Conservation (phyloP, 2,329 filamentous ascomycete genomes). For the Penicillium sclerotiorum region DNA sequence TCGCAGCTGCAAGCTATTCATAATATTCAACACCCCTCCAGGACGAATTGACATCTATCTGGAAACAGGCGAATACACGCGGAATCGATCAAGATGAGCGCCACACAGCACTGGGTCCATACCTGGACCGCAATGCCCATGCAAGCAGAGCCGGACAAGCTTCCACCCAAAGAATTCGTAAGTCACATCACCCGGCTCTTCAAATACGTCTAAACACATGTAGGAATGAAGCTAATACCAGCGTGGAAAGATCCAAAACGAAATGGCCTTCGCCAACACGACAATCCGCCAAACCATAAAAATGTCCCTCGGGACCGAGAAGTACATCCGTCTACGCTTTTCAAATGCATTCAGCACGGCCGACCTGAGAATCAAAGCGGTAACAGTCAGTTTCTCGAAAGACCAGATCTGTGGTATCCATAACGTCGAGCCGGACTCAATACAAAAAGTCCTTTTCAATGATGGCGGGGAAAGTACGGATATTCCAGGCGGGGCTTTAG, state of each 20-base stretch:
- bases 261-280: conserved; percentile 60
- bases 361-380: conserved; percentile 62
- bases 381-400: conserved; percentile 59
- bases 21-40: too few relatives aligned
- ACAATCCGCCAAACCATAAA: conserved; percentile 69
- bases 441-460: conserved; percentile 59
- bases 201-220: background rate
- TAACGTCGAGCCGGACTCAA: conserved; percentile 57
- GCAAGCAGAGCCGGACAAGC: conserved; percentile 62
- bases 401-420: conserved; percentile 49
- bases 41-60: too few relatives aligned
- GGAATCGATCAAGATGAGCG: background rate
- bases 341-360: conserved; percentile 67
- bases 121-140: conserved; percentile 39
- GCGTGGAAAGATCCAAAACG: conserved; percentile 53
- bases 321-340: conserved; percentile 61
- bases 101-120: conserved; percentile 1
- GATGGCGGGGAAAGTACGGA: conserved; percentile 53
- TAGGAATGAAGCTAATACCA: background rate
- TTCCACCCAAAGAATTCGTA: conserved; percentile 62
- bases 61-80: too few relatives aligned
- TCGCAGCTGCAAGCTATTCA: too few relatives aligned
- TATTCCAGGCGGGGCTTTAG: conserved; percentile 59
- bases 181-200: background rate
- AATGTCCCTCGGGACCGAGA: conserved; percentile 58